These are phyloP conservation scores for Pyrenula massariospora DNA, from an alignment of 495 filamentous ascomycete genomes.

Conservation along the genomic window DNA sequence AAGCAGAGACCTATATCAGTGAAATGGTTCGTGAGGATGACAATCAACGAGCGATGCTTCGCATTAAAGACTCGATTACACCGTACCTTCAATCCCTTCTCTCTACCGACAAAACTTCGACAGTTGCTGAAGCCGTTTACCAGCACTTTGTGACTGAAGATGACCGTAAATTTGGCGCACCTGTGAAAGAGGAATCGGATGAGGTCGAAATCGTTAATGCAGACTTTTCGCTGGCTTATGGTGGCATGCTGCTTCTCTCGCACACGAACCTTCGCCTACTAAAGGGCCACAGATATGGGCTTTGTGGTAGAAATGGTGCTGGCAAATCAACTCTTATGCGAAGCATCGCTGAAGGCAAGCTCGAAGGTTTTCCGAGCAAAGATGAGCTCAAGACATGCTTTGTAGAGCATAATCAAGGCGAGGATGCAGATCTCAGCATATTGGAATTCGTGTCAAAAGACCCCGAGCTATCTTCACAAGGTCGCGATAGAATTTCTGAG, in stretches of 20 bases:
- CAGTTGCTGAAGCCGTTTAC: conserved; percentile 54
- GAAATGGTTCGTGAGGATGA: conserved; percentile 84
- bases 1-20: conserved; percentile 63
- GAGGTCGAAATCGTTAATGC: conserved; percentile 94
- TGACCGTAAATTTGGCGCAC: conserved; percentile 73
- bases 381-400: conserved; percentile 92
- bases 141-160: conserved; percentile 69
- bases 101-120: conserved; percentile 38
- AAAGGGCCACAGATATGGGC: conserved; percentile 93
- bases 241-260: conserved; percentile 93
- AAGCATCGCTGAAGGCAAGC: conserved; percentile 86
- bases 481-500: conserved; percentile 63
- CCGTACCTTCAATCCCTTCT: conserved; percentile 71
- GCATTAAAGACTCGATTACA: conserved; percentile 51
- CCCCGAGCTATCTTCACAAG: conserved; percentile 63
- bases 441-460: conserved; percentile 83
- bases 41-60: conserved; percentile 67
- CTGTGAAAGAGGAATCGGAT: conserved; percentile 73
- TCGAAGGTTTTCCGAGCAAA: conserved; percentile 91
- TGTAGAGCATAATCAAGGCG: conserved; percentile 96
- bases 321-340: conserved; percentile 98
- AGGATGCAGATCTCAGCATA: conserved; percentile 91
- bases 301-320: conserved; percentile 92
- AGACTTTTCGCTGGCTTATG: conserved; percentile 94
- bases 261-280: conserved; percentile 91